phyloP scores from a whole-genome alignment of 345 rosid species.

The Hibiscus mutabilis region DNA sequence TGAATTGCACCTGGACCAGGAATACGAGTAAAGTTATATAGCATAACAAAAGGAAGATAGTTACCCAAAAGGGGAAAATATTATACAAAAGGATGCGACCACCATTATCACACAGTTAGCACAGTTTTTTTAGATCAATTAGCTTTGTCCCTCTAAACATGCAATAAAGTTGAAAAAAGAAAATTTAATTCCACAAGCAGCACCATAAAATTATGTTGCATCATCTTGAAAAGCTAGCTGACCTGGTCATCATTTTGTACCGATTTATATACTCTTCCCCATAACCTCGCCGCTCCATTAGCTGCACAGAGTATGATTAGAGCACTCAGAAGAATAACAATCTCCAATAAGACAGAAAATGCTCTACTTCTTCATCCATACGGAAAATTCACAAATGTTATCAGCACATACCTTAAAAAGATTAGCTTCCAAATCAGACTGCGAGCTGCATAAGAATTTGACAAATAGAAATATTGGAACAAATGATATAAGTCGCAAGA shows the following conservation, averaged over 20 bases:
- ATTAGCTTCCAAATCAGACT: constrained; percentile 85
- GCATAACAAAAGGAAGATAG: neutral
- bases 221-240: constrained; percentile 10
- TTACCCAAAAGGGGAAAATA: neutral
- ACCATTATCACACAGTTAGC: neutral
- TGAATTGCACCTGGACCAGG: neutral
- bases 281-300: constrained; percentile 86
- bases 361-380: neutral
- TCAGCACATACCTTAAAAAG: constrained; percentile 60
- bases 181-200: neutral
- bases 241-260: constrained; percentile 99
- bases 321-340: neutral
- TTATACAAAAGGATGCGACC: neutral
- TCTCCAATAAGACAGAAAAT: neutral
- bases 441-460: constrained; percentile 56
- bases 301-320: constrained; percentile 40
- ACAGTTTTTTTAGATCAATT: neutral
- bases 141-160: neutral
- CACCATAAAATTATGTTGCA: neutral
- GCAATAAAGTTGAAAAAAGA: neutral
- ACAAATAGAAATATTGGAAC: neutral
- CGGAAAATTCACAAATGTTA: neutral
- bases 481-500: neutral
- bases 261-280: constrained; percentile 83
- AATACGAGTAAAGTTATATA: neutral